These are phyloP conservation scores for Aspergillus quadrilineatus DNA, from an alignment of 2,329 filamentous ascomycete species.

Conservation along the genomic window DNA sequence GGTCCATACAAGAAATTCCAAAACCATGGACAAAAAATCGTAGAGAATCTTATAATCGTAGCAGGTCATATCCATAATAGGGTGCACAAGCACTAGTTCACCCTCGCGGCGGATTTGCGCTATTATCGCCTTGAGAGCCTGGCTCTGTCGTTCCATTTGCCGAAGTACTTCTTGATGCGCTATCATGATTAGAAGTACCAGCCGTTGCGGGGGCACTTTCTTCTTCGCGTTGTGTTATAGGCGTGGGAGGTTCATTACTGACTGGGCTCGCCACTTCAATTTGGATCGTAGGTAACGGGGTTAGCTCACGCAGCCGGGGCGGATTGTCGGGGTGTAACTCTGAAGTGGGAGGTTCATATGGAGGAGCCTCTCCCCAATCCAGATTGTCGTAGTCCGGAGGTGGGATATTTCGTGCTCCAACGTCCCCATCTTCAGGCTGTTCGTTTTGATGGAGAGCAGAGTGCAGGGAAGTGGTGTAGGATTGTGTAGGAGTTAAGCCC, in stretches of 20 bases:
- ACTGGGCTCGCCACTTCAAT: slow-evolving; percentile 32
- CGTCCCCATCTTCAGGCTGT: slow-evolving; percentile 35
- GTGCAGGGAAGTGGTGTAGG: slow-evolving; percentile 26
- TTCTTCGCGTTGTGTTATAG: slow-evolving; percentile 17
- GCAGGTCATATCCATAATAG: slow-evolving; percentile 12
- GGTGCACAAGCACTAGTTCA: neutral
- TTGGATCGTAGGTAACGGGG: slow-evolving; percentile 33
- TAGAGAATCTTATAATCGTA: slow-evolving; percentile 16
- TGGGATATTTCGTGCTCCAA: slow-evolving; percentile 37
- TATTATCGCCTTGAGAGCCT: neutral
- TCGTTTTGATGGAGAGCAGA: slow-evolving; percentile 23
- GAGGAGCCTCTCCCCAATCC: slow-evolving; percentile 46
- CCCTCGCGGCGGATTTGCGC: neutral
- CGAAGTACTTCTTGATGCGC: neutral
- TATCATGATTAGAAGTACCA: neutral
- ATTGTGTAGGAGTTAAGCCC: slow-evolving; percentile 28
- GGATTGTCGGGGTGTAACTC: slow-evolving; percentile 17
- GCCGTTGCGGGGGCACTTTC: neutral
- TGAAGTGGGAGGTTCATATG: slow-evolving; percentile 34
- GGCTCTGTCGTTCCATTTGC: neutral
- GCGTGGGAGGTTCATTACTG: slow-evolving; percentile 25
- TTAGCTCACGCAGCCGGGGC: slow-evolving; percentile 21
- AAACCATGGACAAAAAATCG: slow-evolving; percentile 8
- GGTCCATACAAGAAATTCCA: slow-evolving; percentile 8
- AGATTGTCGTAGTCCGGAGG: slow-evolving; percentile 45